Percentiles rank a stretch among this genome's conserved stretches.
phyloP scores from a whole-genome alignment of 2,329 filamentous ascomycete species.

The Bipolaris victoriae region DNA sequence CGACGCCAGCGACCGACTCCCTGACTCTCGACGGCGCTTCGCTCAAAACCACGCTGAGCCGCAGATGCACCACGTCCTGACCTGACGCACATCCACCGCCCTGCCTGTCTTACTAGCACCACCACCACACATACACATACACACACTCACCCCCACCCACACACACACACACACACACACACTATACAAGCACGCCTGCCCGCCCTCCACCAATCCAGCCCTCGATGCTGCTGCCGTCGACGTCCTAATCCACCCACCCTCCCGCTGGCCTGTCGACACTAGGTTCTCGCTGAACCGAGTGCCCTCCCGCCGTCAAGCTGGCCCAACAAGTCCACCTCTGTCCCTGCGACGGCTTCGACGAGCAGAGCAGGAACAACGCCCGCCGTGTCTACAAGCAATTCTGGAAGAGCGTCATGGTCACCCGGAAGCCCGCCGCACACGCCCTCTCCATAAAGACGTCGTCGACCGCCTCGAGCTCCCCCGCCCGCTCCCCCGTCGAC shows the following conservation, averaged over 20 bases:
- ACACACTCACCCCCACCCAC: background rate
- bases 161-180: constrained; percentile 3
- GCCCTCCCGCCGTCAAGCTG: constrained; percentile 45
- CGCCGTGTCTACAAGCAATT: constrained; percentile 47
- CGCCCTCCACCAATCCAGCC: constrained; percentile 13
- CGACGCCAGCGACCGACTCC: constrained; percentile 11
- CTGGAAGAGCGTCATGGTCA: constrained; percentile 48
- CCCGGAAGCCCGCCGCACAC: constrained; percentile 38
- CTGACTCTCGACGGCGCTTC: constrained; percentile 26
- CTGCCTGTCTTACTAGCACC: constrained; percentile 29
- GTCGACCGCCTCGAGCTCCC: constrained; percentile 43
- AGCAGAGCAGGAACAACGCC: constrained; percentile 42
- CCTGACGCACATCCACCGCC: constrained; percentile 24
- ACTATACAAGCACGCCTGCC: constrained; percentile 14
- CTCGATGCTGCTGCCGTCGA: constrained; percentile 38
- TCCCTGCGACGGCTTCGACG: constrained; percentile 43
- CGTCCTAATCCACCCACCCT: constrained; percentile 30
- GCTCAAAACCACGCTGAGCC: constrained; percentile 49
- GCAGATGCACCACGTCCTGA: constrained; percentile 28
- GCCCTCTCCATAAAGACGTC: constrained; percentile 42
- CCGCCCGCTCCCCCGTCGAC: constrained; percentile 39
- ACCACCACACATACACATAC: background rate
- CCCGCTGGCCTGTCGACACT: constrained; percentile 29
- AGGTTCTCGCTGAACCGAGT: constrained; percentile 46
- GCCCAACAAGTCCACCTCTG: constrained; percentile 45